Evolutionary conservation across 2,329 filamentous ascomycete genomes (phyloP).

Genomic region (Claviceps sp.): DNA sequence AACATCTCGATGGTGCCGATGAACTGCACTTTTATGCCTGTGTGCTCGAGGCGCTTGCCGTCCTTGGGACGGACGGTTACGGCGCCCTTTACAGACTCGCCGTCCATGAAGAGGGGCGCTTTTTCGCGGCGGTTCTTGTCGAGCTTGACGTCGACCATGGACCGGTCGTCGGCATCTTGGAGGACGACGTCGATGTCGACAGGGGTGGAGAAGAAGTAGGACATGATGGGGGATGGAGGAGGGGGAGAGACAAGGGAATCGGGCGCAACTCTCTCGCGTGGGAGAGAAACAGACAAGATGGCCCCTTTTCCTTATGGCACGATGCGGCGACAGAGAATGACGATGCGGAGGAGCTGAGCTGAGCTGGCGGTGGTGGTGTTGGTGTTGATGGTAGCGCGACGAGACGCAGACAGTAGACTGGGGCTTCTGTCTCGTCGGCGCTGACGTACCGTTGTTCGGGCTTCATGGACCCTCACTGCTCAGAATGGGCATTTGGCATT

Average conservation of each 20-base stretch:
- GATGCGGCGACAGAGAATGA: neutral
- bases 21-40: slow-evolving; percentile 98
- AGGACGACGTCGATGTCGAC: slow-evolving; percentile 98
- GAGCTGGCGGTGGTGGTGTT: neutral
- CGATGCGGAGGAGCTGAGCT: neutral
- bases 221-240: slow-evolving; percentile 46
- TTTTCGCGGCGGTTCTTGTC: slow-evolving; percentile 97
- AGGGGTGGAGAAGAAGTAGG: slow-evolving; percentile 95
- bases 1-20: slow-evolving; percentile 99
- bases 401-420: neutral
- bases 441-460: slow-evolving; percentile 18
- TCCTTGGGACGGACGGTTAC: slow-evolving; percentile 95
- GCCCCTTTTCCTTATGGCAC: neutral
- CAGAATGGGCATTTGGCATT: neutral
- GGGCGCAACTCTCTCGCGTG: neutral
- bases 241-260: neutral
- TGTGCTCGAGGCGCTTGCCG: slow-evolving; percentile 94
- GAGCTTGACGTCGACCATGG: slow-evolving; percentile 94
- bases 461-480: neutral
- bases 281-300: neutral
- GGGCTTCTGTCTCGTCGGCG: slow-evolving; percentile 9
- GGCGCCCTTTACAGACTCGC: slow-evolving; percentile 92
- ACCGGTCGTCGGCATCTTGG: slow-evolving; percentile 83
- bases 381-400: neutral
- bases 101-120: slow-evolving; percentile 92